These are phyloP conservation scores for Fusarium torreyae DNA, from an alignment of 2,329 filamentous ascomycete genomes.

Conservation along the genomic window DNA sequence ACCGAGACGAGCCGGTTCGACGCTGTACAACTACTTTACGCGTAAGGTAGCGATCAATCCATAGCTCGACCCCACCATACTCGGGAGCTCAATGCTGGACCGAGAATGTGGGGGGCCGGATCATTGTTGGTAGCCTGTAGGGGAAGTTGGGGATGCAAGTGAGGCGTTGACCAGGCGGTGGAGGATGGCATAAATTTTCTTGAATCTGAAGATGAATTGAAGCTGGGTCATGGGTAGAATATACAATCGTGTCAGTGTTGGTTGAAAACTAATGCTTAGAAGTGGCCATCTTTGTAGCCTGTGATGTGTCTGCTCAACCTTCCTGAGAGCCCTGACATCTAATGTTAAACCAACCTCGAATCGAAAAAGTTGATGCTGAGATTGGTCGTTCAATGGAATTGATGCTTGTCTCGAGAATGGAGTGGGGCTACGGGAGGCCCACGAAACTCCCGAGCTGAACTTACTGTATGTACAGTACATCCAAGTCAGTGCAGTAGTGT, in stretches of 20 bases:
- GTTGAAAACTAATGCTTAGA: background rate
- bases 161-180: constrained; percentile 44
- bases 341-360: constrained; percentile 13
- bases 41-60: constrained; percentile 30
- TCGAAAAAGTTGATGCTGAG: constrained; percentile 36
- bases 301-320: background rate
- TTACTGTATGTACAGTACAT: constrained; percentile 22
- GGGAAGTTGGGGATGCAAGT: constrained; percentile 42
- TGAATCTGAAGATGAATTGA: constrained; percentile 10
- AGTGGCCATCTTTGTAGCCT: background rate
- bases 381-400: constrained; percentile 33
- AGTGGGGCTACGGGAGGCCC: constrained; percentile 31
- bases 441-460: constrained; percentile 36
- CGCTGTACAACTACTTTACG: constrained; percentile 35
- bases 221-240: constrained; percentile 24
- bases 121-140: constrained; percentile 35
- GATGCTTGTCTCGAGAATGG: constrained; percentile 32
- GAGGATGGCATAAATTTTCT: constrained; percentile 43
- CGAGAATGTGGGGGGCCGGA: constrained; percentile 48
- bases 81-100: constrained; percentile 46
- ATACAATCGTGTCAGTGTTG: constrained; percentile 1
- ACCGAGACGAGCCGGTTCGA: constrained; percentile 30
- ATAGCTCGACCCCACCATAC: constrained; percentile 40
- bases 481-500: background rate
- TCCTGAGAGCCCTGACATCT: background rate